phyloP scores from a whole-genome alignment of 2,329 filamentous ascomycete genomes.

The Penicillium aurantiogriseum region DNA sequence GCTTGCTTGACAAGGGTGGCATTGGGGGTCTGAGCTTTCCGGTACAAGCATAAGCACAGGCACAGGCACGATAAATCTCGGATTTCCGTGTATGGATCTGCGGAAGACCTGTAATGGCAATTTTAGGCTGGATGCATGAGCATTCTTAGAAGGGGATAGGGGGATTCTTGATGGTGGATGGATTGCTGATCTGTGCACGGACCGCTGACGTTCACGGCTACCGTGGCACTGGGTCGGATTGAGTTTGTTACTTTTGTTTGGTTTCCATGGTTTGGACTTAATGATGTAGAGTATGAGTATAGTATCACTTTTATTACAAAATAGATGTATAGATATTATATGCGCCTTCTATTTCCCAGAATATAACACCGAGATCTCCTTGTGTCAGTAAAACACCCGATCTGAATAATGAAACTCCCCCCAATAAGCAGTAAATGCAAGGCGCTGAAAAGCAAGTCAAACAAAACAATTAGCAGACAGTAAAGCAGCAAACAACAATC shows the following conservation, averaged over 20 bases:
- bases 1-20: neutral
- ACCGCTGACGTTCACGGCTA: neutral
- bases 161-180: neutral
- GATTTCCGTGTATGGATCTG: neutral
- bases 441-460: conserved; percentile 22
- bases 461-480: conserved; percentile 1
- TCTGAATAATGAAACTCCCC: neutral
- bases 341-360: conserved; percentile 10
- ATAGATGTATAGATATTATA: neutral
- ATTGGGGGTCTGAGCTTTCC: neutral
- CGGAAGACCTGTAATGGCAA: neutral
- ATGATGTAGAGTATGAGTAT: too few relatives aligned
- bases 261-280: too few relatives aligned
- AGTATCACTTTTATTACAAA: too few relatives aligned
- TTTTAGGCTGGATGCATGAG: neutral
- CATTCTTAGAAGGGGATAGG: neutral
- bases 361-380: conserved; percentile 6
- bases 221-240: neutral
- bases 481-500: neutral
- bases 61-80: neutral
- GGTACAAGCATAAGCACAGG: neutral
- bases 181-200: conserved; percentile 16
- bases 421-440: conserved; percentile 7
- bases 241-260: neutral
- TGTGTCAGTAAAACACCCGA: neutral